These are phyloP conservation scores for Nasturtium officinale DNA, from an alignment of 345 rosid genomes.

Conservation along the genomic window DNA sequence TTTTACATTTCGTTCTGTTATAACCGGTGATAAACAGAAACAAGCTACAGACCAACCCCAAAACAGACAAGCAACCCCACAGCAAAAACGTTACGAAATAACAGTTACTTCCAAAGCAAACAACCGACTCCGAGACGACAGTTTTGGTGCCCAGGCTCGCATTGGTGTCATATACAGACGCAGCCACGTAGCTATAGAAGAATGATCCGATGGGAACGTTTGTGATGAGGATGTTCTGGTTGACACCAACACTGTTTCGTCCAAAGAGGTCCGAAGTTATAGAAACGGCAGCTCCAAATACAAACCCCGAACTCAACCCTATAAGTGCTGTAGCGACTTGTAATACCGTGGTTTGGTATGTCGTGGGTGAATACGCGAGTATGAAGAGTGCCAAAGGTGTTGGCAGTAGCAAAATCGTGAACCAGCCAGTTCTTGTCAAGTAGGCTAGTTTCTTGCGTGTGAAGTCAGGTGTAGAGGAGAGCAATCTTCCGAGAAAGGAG, in stretches of 20 bases:
- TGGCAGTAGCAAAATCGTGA: constrained; percentile 64
- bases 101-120: constrained; percentile 81
- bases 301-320: constrained; percentile 78
- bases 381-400: constrained; percentile 68
- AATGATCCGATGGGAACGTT: constrained; percentile 86
- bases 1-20: constrained; percentile 45
- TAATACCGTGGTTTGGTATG: constrained; percentile 35
- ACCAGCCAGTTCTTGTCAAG: constrained; percentile 84
- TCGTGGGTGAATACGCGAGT: constrained; percentile 55
- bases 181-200: constrained; percentile 82
- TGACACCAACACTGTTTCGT: constrained; percentile 66
- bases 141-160: constrained; percentile 28
- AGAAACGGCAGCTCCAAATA: constrained; percentile 78
- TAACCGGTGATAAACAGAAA: constrained; percentile 73
- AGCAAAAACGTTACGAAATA: constrained; percentile 70
- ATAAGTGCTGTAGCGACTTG: constrained; percentile 56
- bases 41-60: constrained; percentile 66
- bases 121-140: constrained; percentile 27
- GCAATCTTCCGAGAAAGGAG: constrained; percentile 83
- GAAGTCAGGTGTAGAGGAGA: constrained; percentile 82
- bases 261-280: constrained; percentile 88
- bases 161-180: constrained; percentile 61
- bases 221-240: constrained; percentile 88
- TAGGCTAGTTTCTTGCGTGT: constrained; percentile 50
- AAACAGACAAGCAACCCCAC: constrained; percentile 79